Conservation (phyloP, 2,329 filamentous ascomycete genomes). For the Apiospora aurea region DNA sequence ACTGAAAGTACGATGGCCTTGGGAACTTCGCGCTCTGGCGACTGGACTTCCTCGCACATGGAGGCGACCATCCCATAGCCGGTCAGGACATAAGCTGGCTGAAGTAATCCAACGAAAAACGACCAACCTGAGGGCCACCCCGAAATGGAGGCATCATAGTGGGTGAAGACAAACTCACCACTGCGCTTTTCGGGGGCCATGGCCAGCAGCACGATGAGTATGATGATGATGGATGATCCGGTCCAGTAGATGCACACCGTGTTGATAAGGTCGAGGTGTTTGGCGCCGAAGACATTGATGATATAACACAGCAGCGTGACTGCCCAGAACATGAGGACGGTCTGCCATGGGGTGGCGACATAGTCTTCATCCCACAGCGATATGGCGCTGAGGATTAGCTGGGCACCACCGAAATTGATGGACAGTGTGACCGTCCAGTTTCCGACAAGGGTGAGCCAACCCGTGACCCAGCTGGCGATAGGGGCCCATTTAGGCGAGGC, state of each 20-base stretch:
- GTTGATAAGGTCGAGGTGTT: conserved; percentile 70
- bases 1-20: conserved; percentile 76
- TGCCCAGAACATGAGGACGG: conserved; percentile 75
- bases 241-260: conserved; percentile 80
- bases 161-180: conserved; percentile 70
- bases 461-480: conserved; percentile 72
- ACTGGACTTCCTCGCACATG: conserved; percentile 77
- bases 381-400: conserved; percentile 71
- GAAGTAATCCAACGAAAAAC: conserved; percentile 74
- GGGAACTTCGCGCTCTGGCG: conserved; percentile 72
- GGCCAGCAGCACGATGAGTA: conserved; percentile 58
- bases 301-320: conserved; percentile 70
- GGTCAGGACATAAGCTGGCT: conserved; percentile 68
- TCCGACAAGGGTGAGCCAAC: conserved; percentile 75
- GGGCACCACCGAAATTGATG: conserved; percentile 75
- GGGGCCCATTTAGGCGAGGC: conserved; percentile 70
- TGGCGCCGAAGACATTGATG: conserved; percentile 70
- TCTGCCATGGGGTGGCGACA: conserved; percentile 72
- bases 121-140: conserved; percentile 76
- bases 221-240: conserved; percentile 62
- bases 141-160: conserved; percentile 70
- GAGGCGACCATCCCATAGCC: conserved; percentile 75
- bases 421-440: conserved; percentile 72
- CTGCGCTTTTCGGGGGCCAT: conserved; percentile 65
- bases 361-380: conserved; percentile 75